Base-by-base conservation (phyloP, 805 yeast species). In the Cyberlindnera xishuangbannaensis region DNA sequence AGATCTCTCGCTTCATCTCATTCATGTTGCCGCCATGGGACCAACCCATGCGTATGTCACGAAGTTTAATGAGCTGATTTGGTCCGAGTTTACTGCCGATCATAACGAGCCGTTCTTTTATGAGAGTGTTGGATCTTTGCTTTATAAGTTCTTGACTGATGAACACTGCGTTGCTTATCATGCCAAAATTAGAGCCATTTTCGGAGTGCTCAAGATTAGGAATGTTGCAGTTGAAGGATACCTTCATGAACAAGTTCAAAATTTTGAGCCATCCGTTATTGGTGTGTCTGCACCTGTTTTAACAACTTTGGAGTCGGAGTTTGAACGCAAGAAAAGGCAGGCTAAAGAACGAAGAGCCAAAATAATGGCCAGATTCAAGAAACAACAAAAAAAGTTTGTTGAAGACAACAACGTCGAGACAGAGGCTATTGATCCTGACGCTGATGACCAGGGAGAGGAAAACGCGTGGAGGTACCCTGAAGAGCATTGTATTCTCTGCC, bases 401-500 rank as follows among this genome's bases (percentile, higher is more conserved):
- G 74, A 73, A 36, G 69, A 71, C 18, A 69, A 75, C 43, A 45
- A 57, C 4, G 57, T 56, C 8, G 76, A 66, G 25, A 64, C 64
- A 62, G 70, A 59, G 7, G 58, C 48, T 8, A 50, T 43, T 15
- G 62, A 55, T n/a, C 57, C 45, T 13, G 63, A 27, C 3, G 63
- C 68, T 1, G n/a, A n/a, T n/a, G n/a, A n/a, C n/a, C n/a, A n/a
- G n/a, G n/a, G n/a, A n/a, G n/a, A n/a, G n/a, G n/a, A n/a, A n/a
- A n/a, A n/a, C n/a, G 30, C 26, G 7, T 82, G 88, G 90, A 62
- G 61, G 22, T 84, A 73, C 46, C 92, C 94, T 0, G 76, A 74
- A 19, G 76, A 76, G 19, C 82, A 76, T 42, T 86, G 95, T 53
- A 78, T 86, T 24, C 60, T 86, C 12, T 86, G 95, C 54, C 87